Evolutionary conservation across 1,139 yeast species (phyloP).

Genomic region (Tardiomyces depauwii): DNA sequence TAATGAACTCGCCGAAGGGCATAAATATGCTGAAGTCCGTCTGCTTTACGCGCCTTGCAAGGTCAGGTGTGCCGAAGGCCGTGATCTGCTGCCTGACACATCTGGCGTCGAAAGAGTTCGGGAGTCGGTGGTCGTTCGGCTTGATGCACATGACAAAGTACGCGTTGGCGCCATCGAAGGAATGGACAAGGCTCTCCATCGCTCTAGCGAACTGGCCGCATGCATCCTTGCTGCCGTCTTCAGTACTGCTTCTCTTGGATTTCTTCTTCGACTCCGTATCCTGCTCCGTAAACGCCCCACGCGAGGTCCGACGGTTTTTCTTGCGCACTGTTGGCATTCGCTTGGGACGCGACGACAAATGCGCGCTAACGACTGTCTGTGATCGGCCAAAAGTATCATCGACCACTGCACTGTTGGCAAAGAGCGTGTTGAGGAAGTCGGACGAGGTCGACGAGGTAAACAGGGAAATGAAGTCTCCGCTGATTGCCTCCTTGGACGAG

Average conservation of each 20-base stretch:
- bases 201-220: slow-evolving; percentile 28
- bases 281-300: neutral
- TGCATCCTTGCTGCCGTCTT: slow-evolving; percentile 16
- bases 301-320: neutral
- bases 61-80: slow-evolving; percentile 32
- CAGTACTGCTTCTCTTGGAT: slow-evolving; percentile 5
- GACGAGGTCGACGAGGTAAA: slow-evolving; percentile 30
- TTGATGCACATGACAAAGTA: slow-evolving; percentile 32
- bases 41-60: slow-evolving; percentile 27
- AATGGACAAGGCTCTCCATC: slow-evolving; percentile 25
- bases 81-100: slow-evolving; percentile 32
- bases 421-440: slow-evolving; percentile 26
- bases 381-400: slow-evolving; percentile 24
- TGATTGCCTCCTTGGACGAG: slow-evolving; percentile 27
- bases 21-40: slow-evolving; percentile 30
- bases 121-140: slow-evolving; percentile 30
- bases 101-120: slow-evolving; percentile 30
- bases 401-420: slow-evolving; percentile 28
- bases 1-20: slow-evolving; percentile 27
- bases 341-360: slow-evolving; percentile 28
- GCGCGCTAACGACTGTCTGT: slow-evolving; percentile 28
- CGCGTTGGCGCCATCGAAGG: slow-evolving; percentile 29
- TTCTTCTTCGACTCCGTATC: neutral
- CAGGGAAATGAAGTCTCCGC: slow-evolving; percentile 30
- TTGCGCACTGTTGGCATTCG: slow-evolving; percentile 27